phyloP scores from a whole-genome alignment of 1,139 yeast genomes.

The Debaryomyces singareniensis region DNA sequence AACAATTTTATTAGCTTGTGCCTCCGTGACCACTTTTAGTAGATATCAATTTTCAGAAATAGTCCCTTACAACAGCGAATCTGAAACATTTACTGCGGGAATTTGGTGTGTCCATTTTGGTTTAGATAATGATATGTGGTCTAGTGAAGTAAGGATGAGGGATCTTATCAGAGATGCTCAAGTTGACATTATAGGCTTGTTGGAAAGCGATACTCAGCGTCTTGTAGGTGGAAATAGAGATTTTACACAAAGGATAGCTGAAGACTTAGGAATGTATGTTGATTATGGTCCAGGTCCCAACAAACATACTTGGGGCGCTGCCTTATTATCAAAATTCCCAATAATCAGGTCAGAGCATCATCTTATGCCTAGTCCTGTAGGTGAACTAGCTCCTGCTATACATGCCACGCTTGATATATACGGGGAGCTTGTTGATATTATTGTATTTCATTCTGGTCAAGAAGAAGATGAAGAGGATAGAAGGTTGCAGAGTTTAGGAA shows the following conservation, averaged over 20 bases:
- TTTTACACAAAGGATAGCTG: conserved; percentile 84
- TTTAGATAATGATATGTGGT: conserved; percentile 97
- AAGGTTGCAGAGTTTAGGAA: conserved; percentile 71
- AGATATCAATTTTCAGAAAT: conserved; percentile 57
- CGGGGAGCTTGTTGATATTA: conserved; percentile 81
- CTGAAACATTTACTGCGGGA: conserved; percentile 81
- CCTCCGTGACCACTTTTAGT: conserved; percentile 40
- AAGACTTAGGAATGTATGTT: conserved; percentile 88
- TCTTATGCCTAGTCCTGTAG: conserved; percentile 89
- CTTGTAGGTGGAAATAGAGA: conserved; percentile 94
- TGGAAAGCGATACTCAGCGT: conserved; percentile 92
- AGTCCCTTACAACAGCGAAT: conserved; percentile 70
- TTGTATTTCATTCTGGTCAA: conserved; percentile 97
- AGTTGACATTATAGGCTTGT: conserved; percentile 81
- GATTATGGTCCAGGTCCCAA: conserved; percentile 98
- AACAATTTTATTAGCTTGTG: conserved; percentile 25
- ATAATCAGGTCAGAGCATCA: conserved; percentile 86
- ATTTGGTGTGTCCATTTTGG: conserved; percentile 99
- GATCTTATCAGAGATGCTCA: conserved; percentile 79
- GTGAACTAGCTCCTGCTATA: conserved; percentile 96
- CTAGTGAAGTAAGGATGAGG: conserved; percentile 85
- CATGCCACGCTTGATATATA: conserved; percentile 92
- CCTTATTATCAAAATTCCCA: conserved; percentile 88
- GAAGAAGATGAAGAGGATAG: conserved; percentile 96
- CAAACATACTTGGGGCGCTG: conserved; percentile 98